Evolutionary conservation across 139 green algal genomes (phyloP), one percentile per base, ranked within the genome.

Genomic region (Coccomyxa sp.): DNA sequence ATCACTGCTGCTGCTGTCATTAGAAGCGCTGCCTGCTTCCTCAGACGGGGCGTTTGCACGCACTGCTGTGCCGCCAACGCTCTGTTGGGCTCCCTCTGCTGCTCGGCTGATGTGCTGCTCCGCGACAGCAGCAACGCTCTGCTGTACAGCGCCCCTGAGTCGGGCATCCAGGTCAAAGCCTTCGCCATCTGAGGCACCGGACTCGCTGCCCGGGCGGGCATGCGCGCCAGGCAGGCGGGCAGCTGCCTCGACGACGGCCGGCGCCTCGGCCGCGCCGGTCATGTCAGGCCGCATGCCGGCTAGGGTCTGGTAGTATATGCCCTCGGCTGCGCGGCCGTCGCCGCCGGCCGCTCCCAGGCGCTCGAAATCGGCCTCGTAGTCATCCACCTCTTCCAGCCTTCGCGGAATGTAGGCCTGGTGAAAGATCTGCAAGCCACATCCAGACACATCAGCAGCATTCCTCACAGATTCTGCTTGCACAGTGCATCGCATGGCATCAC

Each of bases 321-420:
- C 96, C 88, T 99, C 86, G 59, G 79, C 76, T 10, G 71, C 83
- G 15, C 85, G 38, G 38, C 38, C 63, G 21, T 71, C 63, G 21
- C 18, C 80, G 25, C 84, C 88, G 67, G 18, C 81, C 71, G 59
- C 82, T 60, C 85, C 77, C 15, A 98, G 87, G 1, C 92, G 81
- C 13, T 94, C 89, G 30, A 92, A 86, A 82, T 99, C 96, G 4
- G 91, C 84, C 90, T 99, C 96, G 83, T 94, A 95, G 82, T 98
- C 76, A 13, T 80, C 80, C 45, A 98, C 95, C 85, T 99, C 93
- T 23, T 98, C 95, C 79, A 99, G 88, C 76, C 89, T 88, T 38
- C 91, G 91, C 7, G 97, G 97, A 82, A 99, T 99, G 91, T 95
- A 99, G 18, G 95, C 93, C 86, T 98, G 92, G 79, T 91, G 80